Evolutionary conservation across 306 rosid species (phyloP), one percentile per base, ranked within the genome.

Genomic region (Trifolium fragiferum): DNA sequence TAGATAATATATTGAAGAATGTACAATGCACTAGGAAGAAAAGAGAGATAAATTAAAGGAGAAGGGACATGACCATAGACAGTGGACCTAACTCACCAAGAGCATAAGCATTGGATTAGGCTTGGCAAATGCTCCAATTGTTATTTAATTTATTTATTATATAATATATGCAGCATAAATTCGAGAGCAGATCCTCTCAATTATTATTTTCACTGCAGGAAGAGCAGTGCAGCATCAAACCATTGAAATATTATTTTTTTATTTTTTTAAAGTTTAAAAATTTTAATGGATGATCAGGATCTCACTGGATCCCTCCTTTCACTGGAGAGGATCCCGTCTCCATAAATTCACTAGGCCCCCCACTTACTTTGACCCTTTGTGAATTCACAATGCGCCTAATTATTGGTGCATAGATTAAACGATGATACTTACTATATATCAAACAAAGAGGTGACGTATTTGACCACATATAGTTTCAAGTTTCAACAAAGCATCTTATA

Each of bases 291-390:
- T n/a, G n/a, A n/a, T n/a, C n/a, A n/a, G n/a, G n/a, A n/a, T n/a
- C n/a, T n/a, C n/a, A n/a, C n/a, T n/a, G n/a, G n/a, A n/a, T n/a
- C n/a, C n/a, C n/a, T n/a, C n/a, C n/a, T n/a, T n/a, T n/a, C n/a
- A n/a, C n/a, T n/a, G n/a, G n/a, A n/a, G n/a, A n/a, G n/a, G n/a
- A n/a, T n/a, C n/a, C n/a, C n/a, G n/a, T n/a, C n/a, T n/a, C n/a
- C 81, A 81, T 66, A 53, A 62, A 32, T 67, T 67, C 79, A 74
- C 10, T 30, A 81, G 32, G 72, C 27, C 69, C 74, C 72, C 81
- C 78, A 70, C 64, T 81, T 53, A 16, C 50, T 74, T 74, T 74
- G 78, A 68, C 53, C 4, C 20, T 47, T 33, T 46, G 78, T 5
- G 82, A 79, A 55, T 65, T 73, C 70, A 40, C 75, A 66, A 21